These are phyloP conservation scores for Penicillium sp. DNA, from an alignment of 2,329 filamentous ascomycete species.

Conservation along the genomic window DNA sequence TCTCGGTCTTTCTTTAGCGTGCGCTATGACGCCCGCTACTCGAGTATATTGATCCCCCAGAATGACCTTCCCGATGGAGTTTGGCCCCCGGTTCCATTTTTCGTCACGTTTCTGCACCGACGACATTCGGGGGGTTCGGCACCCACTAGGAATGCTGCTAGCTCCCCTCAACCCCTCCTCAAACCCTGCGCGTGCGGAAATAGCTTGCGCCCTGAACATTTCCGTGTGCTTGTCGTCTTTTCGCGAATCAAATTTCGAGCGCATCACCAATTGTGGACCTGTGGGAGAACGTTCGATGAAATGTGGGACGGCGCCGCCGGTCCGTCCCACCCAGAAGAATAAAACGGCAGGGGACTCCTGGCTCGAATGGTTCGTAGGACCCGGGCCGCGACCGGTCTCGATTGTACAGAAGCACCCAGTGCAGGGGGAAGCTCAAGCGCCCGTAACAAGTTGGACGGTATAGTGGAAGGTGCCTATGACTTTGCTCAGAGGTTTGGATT, in stretches of 20 bases:
- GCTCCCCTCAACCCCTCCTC: background rate
- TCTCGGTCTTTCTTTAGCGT: background rate
- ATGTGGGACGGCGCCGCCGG: background rate
- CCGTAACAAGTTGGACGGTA: background rate
- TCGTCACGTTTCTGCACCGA: background rate
- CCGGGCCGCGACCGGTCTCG: background rate
- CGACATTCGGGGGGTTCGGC: background rate
- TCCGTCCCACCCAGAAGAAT: background rate
- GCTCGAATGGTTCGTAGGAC: background rate
- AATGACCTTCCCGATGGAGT: background rate
- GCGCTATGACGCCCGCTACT: background rate
- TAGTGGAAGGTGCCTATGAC: background rate
- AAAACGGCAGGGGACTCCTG: background rate
- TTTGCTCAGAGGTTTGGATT: background rate
- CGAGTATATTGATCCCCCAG: background rate
- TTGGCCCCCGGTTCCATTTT: background rate
- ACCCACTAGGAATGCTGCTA: background rate
- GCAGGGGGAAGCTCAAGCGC: background rate
- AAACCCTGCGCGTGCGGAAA: background rate
- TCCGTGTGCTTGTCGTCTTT: background rate
- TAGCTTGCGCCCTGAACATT: background rate
- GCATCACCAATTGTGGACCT: too few species aligned
- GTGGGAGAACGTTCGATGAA: background rate
- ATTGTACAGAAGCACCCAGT: background rate
- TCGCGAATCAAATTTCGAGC: background rate